Evolutionary conservation across 371 early-diverging fungal species (phyloP), one percentile per base, ranked within the genome.

Genomic region (Mortierella sp.): DNA sequence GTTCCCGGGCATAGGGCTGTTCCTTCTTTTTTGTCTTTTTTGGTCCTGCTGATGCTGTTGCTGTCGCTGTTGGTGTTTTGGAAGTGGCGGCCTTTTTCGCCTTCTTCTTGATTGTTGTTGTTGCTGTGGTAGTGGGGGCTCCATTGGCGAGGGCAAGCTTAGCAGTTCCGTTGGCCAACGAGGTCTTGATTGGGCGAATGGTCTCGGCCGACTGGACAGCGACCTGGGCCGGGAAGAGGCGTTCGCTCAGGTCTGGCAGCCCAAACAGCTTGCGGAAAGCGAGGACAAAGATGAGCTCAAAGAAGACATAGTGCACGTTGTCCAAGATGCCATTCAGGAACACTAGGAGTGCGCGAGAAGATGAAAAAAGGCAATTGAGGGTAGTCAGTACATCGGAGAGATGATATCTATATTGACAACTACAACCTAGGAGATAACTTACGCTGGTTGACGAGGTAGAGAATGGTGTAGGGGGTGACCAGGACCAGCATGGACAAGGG

Each of bases 281-380:
- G 8, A 85, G 55, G 8, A 87, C 71, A 44, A 89, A 85, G 64
- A 89, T 76, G 24, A 89, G 73, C 70, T 89, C 89, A 68, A 89
- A 86, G 40, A 89, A 85, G 41, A 83, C 73, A 70, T 86, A 89
- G 64, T 89, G 90, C 24, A 88, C 73, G 10, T 72, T 86, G 77
- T 89, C 90, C 37, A 89, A 69, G 16, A 79, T 50, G 34, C 84
- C 84, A 37, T 83, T 65, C 64, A 83, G 44, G 55, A 83, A 58
- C 55, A 83, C 84, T 83, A 43, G 37, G n/a, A 29, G 13, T 47
- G 19, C 37, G 34, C 22, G 22, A 37, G n/a, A 47, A 45, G 14
- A 40, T 9, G 19, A 52, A 37, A 13, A 45, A 45, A n/a, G n/a
- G n/a, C n/a, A n/a, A n/a, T n/a, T n/a, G n/a, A n/a, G n/a, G n/a